Base-by-base conservation (phyloP, 148 eudicot species). In the Amaranthus hypochondriacus region DNA sequence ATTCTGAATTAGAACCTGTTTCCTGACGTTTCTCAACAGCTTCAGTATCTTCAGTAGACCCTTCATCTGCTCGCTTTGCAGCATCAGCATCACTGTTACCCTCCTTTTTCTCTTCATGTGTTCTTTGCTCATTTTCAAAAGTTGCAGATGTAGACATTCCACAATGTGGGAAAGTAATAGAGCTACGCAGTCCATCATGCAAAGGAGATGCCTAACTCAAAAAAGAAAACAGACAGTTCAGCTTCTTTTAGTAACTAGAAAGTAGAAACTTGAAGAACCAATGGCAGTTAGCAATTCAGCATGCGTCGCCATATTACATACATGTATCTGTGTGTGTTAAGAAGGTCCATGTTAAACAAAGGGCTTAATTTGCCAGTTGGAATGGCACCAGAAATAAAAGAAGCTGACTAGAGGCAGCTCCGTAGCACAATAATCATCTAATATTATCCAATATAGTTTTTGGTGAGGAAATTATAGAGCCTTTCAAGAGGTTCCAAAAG, bases 121-220 rank as follows among this genome's bases (percentile, higher is more conserved):
- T 61, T 68, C 79, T 83, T 49, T 86, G 79, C 55, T 73, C 84
- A 77, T 78, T 83, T 76, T 91, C 78, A 68, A 88, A 79, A 51
- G 98, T 82, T 66, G 92, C 88, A 50, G 90, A 85, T 64, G 98
- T 86, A 46, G 91, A 89, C 75, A 93, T 73, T 77, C 95, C 87
- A 75, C 77, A 81, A 56, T 80, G 77, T 39, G 78, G 84, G 55
- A 86, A 85, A 65, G 77, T 72, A 14, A 77, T 77, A 66, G 80
- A 48, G 60, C 59, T 64, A 39, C 65, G 74, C 57, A 74, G 7
- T 58, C 81, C 81, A 75, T 78, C 76, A 56, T 78, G 83, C 68
- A 82, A 76, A 28, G 80, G 60, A 47, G 92, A 78, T 56, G 81
- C 78, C 65, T 86, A 78, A 56, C 79, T 80, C 51, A 73, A 68